Conservation (phyloP, 2,329 filamentous ascomycete species). For the Tolypocladium cylindrosporum region DNA sequence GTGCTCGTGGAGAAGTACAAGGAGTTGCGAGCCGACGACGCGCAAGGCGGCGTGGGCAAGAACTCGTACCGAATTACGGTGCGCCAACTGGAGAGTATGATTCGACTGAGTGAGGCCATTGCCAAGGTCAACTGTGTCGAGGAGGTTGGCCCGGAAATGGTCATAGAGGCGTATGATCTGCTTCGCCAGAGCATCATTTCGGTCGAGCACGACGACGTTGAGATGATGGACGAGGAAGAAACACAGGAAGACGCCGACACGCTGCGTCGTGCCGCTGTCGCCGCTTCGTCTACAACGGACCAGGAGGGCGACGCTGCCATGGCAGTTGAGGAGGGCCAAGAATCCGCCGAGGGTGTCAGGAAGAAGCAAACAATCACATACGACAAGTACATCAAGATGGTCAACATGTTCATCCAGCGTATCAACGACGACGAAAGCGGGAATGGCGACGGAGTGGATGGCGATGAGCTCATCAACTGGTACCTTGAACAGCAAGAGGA, state of each 20-base stretch:
- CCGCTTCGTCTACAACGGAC: constrained; percentile 30
- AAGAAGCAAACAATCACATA: constrained; percentile 84
- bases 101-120: constrained; percentile 92
- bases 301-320: constrained; percentile 36
- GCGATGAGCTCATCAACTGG: constrained; percentile 74
- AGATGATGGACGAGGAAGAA: constrained; percentile 71
- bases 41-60: constrained; percentile 83
- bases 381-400: constrained; percentile 86
- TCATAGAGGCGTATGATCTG: constrained; percentile 84
- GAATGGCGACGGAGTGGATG: constrained; percentile 73
- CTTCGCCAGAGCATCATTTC: constrained; percentile 92
- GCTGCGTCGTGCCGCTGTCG: constrained; percentile 28
- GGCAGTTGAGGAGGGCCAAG: constrained; percentile 22
- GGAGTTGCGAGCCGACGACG: constrained; percentile 84
- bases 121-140: constrained; percentile 95
- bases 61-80: constrained; percentile 98
- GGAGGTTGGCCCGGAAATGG: constrained; percentile 75
- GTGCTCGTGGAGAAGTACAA: constrained; percentile 90
- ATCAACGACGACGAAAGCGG: constrained; percentile 74
- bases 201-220: constrained; percentile 94
- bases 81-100: constrained; percentile 89
- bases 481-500: constrained; percentile 88
- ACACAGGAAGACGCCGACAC: constrained; percentile 34
- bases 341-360: constrained; percentile 29
- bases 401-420: constrained; percentile 73